These are phyloP conservation scores for Lophiostoma macrostomum DNA, from an alignment of 495 filamentous ascomycete genomes.

Conservation along the genomic window DNA sequence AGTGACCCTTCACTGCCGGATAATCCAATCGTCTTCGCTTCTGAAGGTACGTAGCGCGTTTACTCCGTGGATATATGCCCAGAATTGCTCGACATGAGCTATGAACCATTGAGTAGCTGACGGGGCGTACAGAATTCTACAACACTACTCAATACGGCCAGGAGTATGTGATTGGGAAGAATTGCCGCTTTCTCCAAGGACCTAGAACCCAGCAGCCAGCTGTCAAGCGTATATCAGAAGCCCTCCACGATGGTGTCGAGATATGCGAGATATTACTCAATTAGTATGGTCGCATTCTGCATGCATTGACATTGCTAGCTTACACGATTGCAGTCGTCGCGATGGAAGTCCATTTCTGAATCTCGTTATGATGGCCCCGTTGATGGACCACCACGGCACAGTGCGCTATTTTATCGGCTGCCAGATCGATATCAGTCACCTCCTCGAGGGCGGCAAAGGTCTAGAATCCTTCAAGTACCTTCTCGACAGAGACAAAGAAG, in stretches of 20 bases:
- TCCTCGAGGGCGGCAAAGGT: slow-evolving; percentile 56
- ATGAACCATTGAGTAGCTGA: no score
- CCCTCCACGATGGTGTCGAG: slow-evolving; percentile 56
- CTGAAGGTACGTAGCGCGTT: slow-evolving; percentile 35
- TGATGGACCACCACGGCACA: slow-evolving; percentile 58
- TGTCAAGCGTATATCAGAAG: slow-evolving; percentile 54
- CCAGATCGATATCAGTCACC: slow-evolving; percentile 59
- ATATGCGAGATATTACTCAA: slow-evolving; percentile 67
- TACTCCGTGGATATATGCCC: no score
- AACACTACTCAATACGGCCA: slow-evolving; percentile 61
- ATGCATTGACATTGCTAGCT: not conserved
- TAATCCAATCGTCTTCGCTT: slow-evolving; percentile 42
- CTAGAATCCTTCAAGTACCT: slow-evolving; percentile 55
- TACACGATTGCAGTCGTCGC: slow-evolving; percentile 41
- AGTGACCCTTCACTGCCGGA: slow-evolving; percentile 39
- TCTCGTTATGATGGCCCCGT: slow-evolving; percentile 59
- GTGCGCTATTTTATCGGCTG: slow-evolving; percentile 62
- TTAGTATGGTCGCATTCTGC: slow-evolving; percentile 44
- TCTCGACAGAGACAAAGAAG: slow-evolving; percentile 39
- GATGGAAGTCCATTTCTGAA: slow-evolving; percentile 67
- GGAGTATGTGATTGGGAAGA: slow-evolving; percentile 56
- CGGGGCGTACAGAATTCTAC: slow-evolving; percentile 47
- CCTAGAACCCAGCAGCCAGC: slow-evolving; percentile 53
- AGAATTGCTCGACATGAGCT: not conserved
- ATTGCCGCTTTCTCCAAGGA: slow-evolving; percentile 64